A percentile compares a stretch with the other conserved stretches of the same genome.
Evolutionary conservation across 441 rosid species (phyloP).

Genomic region (Cnidoscolus chayamansa): DNA sequence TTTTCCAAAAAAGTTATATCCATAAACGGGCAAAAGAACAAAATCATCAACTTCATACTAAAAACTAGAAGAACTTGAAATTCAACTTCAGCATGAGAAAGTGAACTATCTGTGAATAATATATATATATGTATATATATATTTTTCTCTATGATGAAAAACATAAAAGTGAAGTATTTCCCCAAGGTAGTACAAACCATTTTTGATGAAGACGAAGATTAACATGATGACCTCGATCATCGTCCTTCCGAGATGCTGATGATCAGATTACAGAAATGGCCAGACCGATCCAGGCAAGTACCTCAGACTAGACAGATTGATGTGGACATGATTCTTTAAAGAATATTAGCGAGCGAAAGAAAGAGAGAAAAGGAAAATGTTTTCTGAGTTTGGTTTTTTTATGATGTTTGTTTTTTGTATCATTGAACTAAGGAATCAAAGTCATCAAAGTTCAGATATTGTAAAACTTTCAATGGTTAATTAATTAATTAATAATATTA

Average conservation of each 20-base stretch:
- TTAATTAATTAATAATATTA: not conserved
- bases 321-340: not conserved
- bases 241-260: conserved; percentile 6
- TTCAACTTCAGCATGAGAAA: not conserved
- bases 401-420: conserved; percentile 7
- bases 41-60: not conserved
- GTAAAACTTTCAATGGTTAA: conserved; percentile 18
- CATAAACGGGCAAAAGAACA: not conserved
- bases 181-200: conserved; percentile 8
- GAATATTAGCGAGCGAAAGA: not conserved
- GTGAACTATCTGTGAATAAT: no score
- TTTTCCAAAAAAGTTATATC: not conserved
- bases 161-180: no score
- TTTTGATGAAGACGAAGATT: not conserved
- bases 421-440: conserved; percentile 30
- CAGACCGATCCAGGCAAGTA: not conserved
- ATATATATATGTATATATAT: not conserved
- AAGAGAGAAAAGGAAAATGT: conserved; percentile 1
- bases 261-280: not conserved
- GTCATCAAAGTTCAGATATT: conserved; percentile 28
- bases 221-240: conserved; percentile 6
- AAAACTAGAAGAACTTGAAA: conserved; percentile 1
- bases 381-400: conserved; percentile 9
- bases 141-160: no score
- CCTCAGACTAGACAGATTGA: conserved; percentile 7